Conservation (phyloP, 306 rosid species). For the Rosa multiflora region DNA sequence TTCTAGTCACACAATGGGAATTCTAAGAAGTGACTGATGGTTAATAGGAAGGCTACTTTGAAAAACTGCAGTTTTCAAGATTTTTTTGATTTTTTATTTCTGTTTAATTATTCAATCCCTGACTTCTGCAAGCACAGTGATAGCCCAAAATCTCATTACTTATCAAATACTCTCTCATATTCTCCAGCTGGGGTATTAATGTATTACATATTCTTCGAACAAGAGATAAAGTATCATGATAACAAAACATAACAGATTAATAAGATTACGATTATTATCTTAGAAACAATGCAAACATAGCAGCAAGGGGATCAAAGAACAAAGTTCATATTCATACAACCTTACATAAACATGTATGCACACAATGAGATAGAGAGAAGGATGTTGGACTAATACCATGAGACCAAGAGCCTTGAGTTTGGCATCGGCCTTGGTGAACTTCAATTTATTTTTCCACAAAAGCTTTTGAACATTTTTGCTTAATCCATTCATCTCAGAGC, state of each 20-base stretch:
- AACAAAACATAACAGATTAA: background rate
- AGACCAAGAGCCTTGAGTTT: constrained; percentile 76
- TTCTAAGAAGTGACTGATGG: background rate
- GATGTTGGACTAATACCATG: constrained; percentile 36
- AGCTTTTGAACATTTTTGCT: constrained; percentile 81
- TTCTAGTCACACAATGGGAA: background rate
- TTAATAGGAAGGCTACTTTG: background rate
- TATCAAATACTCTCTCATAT: background rate
- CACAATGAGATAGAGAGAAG: background rate
- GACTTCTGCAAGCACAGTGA: background rate
- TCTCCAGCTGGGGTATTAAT: background rate
- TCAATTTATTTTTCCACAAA: constrained; percentile 86
- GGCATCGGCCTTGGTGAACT: constrained; percentile 73
- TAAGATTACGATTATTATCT: background rate
- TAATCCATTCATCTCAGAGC: constrained; percentile 72
- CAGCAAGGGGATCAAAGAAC: background rate
- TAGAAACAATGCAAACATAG: background rate
- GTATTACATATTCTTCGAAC: background rate
- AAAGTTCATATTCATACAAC: background rate
- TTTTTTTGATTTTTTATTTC: background rate
- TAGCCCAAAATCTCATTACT: background rate
- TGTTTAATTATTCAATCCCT: background rate
- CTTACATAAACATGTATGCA: background rate
- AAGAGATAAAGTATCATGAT: background rate
- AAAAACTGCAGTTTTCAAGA: background rate